Percentiles rank a stretch among this genome's conserved stretches.
Evolutionary conservation across 2,329 filamentous ascomycete genomes (phyloP).

Genomic region (Xylariaceae sp.): DNA sequence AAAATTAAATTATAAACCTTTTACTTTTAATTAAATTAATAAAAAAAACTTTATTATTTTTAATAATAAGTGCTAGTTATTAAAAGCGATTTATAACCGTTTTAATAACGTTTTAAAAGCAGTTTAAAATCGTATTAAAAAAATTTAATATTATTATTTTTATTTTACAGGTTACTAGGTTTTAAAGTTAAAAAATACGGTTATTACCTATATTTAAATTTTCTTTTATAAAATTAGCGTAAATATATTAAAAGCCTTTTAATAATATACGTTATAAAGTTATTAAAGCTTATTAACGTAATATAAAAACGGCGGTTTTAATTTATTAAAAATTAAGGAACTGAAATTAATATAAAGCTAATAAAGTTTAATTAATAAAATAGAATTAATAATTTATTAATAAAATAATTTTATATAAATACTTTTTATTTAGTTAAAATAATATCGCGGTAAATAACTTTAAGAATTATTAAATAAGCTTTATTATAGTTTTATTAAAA

Average conservation of each 20-base stretch:
- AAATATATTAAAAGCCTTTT: no score
- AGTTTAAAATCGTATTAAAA: neutral
- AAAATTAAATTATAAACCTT: neutral
- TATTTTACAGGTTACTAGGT: neutral
- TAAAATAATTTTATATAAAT: neutral
- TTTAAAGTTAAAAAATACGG: neutral
- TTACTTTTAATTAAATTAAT: neutral
- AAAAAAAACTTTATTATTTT: neutral
- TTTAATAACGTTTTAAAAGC: neutral
- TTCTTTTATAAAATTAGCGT: neutral
- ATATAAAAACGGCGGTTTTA: no score
- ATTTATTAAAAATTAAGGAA: no score
- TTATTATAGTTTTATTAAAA: neutral
- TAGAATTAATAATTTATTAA: neutral
- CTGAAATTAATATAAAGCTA: neutral
- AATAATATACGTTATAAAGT: no score
- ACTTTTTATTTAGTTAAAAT: no score
- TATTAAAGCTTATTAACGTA: no score
- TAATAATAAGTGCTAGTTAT: neutral
- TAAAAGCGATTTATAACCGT: neutral
- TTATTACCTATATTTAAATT: neutral
- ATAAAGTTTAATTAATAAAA: neutral
- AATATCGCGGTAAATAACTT: no score
- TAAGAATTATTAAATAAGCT: neutral
- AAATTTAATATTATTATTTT: conserved; percentile 1